Conservation (phyloP, 768 basidiomycete genomes). For the Leucocoprinus sp. region DNA sequence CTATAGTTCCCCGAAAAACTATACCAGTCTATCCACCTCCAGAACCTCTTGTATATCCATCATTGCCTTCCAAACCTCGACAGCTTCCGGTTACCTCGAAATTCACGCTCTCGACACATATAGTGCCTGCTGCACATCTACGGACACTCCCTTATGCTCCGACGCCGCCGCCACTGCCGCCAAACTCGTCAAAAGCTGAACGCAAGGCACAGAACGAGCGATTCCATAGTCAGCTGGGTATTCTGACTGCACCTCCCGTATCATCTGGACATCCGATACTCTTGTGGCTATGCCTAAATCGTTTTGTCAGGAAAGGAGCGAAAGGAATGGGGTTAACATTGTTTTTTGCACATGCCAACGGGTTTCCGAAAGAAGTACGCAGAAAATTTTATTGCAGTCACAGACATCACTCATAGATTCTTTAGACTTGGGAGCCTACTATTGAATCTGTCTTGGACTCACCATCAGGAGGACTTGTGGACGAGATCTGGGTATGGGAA, state of each 20-base stretch:
- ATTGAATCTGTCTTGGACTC: conserved; percentile 43
- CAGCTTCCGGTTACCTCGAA: conserved; percentile 24
- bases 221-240: conserved; percentile 19
- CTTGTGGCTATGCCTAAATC: conserved; percentile 67
- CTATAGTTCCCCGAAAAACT: conserved; percentile 17
- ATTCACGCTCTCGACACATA: conserved; percentile 43
- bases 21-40: conserved; percentile 32
- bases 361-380: conserved; percentile 78
- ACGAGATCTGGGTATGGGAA: conserved; percentile 80
- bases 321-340: conserved; percentile 50
- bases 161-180: conserved; percentile 24
- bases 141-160: conserved; percentile 36
- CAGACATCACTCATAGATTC: not conserved
- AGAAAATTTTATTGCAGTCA: not conserved
- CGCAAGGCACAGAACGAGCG: conserved; percentile 16
- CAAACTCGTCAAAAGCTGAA: conserved; percentile 29
- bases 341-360: conserved; percentile 78
- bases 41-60: conserved; percentile 24
- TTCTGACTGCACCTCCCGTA: conserved; percentile 23
- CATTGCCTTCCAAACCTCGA: conserved; percentile 32
- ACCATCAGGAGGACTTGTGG: conserved; percentile 31
- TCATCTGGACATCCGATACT: conserved; percentile 32
- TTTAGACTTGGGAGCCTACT: conserved; percentile 74
- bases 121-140: conserved; percentile 46
- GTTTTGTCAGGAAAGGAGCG: conserved; percentile 43